Evolutionary conservation across 345 rosid genomes (phyloP), one percentile per base, ranked within the genome.

Genomic region (Linum lewisii): DNA sequence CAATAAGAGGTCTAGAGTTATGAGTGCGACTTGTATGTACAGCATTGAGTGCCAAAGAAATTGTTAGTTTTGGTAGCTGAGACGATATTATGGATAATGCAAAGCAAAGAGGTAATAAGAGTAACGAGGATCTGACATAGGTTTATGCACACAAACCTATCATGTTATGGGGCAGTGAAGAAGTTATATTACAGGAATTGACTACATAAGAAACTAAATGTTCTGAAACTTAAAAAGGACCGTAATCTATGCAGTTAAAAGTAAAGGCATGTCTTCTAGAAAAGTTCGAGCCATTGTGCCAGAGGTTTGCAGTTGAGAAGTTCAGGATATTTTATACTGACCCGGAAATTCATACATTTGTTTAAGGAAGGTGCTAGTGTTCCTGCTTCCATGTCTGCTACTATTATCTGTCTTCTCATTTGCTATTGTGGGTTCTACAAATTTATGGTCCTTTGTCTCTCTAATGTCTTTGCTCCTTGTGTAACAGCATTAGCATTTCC

Each of bases 401-500:
- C 47, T 7, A 3, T 42, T 42, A 42, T 42, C 47, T 11, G 3
- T 42, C 18, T 42, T 15, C 5, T 29, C 34, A 29, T 29, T 29
- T 29, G 34, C 34, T 49, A 36, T 21, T 21, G 20, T 62, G n/a
- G 24, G 13, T 23, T 54, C 25, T 42, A 42, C 16, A 42, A 7
- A 42, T 16, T 42, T 42, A 42, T 42, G 4, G 4, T 5, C 44
- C 23, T 57, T 49, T 24, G 25, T 57, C 64, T 67, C 11, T 34
- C 29, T 36, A 1, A 55, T 37, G 32, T 20, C 23, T 20, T n/a
- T n/a, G n/a, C 16, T 23, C 29, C 25, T 18, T 6, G 5, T 44
- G 63, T 44, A 36, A 51, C 87, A 87, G 97, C 75, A 78, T 90
- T 70, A 75, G 84, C 8, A 79, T 90, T 71, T 71, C 75, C 45